phyloP scores from a whole-genome alignment of 2,329 filamentous ascomycete species.

The Lachnellula suecica region DNA sequence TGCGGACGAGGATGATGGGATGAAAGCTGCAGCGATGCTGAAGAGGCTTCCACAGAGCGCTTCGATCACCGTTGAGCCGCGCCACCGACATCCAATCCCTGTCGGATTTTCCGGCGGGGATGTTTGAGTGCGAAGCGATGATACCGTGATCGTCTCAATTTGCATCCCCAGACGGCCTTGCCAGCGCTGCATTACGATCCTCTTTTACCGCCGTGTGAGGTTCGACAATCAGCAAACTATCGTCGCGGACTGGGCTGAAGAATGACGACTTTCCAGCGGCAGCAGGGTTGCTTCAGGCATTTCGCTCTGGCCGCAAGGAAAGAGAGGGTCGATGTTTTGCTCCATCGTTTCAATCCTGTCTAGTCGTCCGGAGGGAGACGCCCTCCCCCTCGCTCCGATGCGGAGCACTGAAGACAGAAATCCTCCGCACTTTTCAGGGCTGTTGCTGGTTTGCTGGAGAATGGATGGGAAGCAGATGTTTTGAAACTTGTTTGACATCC shows the following conservation, averaged over 20 bases:
- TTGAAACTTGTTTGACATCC: constrained; percentile 15
- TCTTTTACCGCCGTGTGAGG: constrained; percentile 19
- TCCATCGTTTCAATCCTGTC: neutral
- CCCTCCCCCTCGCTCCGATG: no score
- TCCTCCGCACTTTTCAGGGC: constrained; percentile 15
- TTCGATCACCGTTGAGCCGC: constrained; percentile 8
- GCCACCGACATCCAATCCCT: constrained; percentile 5
- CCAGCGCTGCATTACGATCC: constrained; percentile 6
- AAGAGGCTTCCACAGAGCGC: constrained; percentile 2
- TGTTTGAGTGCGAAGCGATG: constrained; percentile 5
- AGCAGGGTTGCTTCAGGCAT: constrained; percentile 12
- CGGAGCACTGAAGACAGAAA: constrained; percentile 9
- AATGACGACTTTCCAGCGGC: constrained; percentile 16
- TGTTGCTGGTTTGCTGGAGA: neutral
- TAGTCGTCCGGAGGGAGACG: no score
- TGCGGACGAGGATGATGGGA: constrained; percentile 2
- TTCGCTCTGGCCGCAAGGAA: constrained; percentile 15
- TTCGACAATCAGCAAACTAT: constrained; percentile 9
- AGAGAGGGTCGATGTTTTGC: constrained; percentile 9
- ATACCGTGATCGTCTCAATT: constrained; percentile 14
- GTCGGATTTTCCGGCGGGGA: neutral
- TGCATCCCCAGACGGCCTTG: neutral
- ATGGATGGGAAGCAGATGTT: constrained; percentile 9
- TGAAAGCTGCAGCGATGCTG: constrained; percentile 3
- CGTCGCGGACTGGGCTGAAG: constrained; percentile 4